phyloP scores from a whole-genome alignment of 108 stramenopile species.

The Thalassiosira profunda region DNA sequence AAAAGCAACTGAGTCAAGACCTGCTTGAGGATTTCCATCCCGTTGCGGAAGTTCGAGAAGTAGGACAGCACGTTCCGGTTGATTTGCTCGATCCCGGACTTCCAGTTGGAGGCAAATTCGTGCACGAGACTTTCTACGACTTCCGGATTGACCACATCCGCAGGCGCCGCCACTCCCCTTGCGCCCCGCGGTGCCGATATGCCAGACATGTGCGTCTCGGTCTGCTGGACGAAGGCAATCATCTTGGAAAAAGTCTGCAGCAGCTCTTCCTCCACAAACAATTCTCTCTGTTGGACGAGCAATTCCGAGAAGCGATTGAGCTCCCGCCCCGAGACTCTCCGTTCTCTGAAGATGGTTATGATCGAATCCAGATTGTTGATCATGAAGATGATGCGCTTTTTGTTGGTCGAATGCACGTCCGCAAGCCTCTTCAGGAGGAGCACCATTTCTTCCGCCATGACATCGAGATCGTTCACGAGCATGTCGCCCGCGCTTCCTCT shows the following conservation, averaged over 20 bases:
- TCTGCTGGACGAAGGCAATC: slow-evolving; percentile 97
- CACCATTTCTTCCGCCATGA: slow-evolving; percentile 76
- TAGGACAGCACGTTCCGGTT: slow-evolving; percentile 96
- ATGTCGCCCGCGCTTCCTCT: slow-evolving; percentile 83
- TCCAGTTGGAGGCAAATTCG: slow-evolving; percentile 96
- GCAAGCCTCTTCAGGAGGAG: slow-evolving; percentile 84
- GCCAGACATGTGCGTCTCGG: slow-evolving; percentile 80
- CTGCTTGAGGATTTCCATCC: slow-evolving; percentile 99
- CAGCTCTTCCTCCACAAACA: slow-evolving; percentile 98
- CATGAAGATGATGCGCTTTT: slow-evolving; percentile 93
- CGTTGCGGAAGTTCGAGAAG: slow-evolving; percentile 98
- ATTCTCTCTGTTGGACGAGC: slow-evolving; percentile 89
- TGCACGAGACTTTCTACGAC: slow-evolving; percentile 91
- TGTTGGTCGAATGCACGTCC: slow-evolving; percentile 82
- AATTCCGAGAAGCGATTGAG: slow-evolving; percentile 92
- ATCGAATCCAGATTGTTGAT: slow-evolving; percentile 98
- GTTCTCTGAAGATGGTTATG: slow-evolving; percentile 93
- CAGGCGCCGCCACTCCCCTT: slow-evolving; percentile 50
- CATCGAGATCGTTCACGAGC: slow-evolving; percentile 82
- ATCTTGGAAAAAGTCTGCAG: slow-evolving; percentile 91
- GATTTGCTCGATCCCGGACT: slow-evolving; percentile 90
- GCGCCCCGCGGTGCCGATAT: slow-evolving; percentile 47
- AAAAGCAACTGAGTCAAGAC: slow-evolving; percentile 96
- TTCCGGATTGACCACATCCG: slow-evolving; percentile 75
- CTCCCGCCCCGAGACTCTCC: slow-evolving; percentile 92